These are phyloP conservation scores for Irpex sp. DNA, from an alignment of 1,284 basidiomycete genomes.

Conservation along the genomic window DNA sequence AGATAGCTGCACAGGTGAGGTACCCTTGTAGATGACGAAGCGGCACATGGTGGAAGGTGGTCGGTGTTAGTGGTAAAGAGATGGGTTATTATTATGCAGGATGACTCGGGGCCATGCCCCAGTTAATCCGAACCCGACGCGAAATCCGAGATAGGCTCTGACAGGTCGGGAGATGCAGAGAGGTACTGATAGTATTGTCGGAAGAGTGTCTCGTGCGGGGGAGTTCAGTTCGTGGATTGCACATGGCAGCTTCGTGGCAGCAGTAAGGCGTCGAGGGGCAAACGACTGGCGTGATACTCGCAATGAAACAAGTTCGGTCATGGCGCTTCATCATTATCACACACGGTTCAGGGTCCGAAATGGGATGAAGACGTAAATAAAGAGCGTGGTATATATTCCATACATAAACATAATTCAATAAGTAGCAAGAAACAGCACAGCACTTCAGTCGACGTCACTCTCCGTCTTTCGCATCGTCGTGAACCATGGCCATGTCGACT, in stretches of 20 bases:
- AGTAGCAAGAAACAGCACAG: background rate
- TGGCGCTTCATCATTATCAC: background rate
- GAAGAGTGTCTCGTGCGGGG: background rate
- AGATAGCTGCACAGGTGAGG: constrained; percentile 82
- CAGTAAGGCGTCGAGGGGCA: background rate
- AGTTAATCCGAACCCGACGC: background rate
- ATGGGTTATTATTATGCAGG: background rate
- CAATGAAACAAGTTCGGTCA: background rate
- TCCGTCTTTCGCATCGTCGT: background rate
- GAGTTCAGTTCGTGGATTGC: background rate
- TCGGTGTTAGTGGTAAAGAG: background rate
- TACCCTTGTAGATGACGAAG: constrained; percentile 90
- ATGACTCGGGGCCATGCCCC: background rate
- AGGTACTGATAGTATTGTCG: background rate
- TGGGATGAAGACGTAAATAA: background rate
- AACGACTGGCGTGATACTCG: background rate
- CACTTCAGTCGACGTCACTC: background rate
- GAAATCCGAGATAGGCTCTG: background rate
- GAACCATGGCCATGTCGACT: background rate
- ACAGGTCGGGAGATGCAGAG: background rate
- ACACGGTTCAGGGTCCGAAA: background rate
- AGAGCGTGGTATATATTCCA: background rate
- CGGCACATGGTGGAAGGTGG: constrained; percentile 60
- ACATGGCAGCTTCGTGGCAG: background rate
- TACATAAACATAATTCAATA: background rate